phyloP scores from a whole-genome alignment of 495 filamentous ascomycete species.

The Podospora bellae-mahoneyi region DNA sequence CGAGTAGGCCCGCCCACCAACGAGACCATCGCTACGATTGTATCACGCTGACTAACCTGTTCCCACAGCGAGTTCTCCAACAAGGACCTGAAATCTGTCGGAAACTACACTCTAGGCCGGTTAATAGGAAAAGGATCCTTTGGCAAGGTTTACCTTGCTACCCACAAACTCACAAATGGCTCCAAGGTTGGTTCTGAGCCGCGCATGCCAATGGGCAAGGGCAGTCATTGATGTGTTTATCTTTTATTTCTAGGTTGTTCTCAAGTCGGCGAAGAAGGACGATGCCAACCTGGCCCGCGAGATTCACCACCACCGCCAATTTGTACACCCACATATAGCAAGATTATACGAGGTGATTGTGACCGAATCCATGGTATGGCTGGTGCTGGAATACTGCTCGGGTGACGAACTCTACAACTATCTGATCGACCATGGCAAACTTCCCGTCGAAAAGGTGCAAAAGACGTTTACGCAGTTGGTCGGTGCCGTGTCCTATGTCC shows the following conservation, averaged over 20 bases:
- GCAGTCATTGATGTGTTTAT: not conserved
- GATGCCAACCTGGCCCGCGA: conserved; percentile 94
- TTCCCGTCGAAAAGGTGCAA: conserved; percentile 86
- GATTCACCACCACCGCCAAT: conserved; percentile 97
- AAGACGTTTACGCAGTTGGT: conserved; percentile 95
- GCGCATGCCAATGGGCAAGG: not conserved
- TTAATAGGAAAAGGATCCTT: conserved; percentile 97
- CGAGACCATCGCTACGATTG: not conserved
- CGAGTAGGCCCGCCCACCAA: conserved; percentile 58
- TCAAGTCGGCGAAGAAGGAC: conserved; percentile 95
- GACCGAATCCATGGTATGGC: conserved; percentile 90
- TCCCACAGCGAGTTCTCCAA: conserved; percentile 82
- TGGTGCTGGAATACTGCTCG: conserved; percentile 94
- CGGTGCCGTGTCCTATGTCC: conserved; percentile 92
- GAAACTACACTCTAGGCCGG: conserved; percentile 87
- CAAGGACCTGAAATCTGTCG: conserved; percentile 83
- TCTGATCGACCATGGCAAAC: conserved; percentile 76
- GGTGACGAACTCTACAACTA: conserved; percentile 98
- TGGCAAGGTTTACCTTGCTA: conserved; percentile 95
- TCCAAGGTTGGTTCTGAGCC: conserved; percentile 69
- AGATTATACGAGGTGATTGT: conserved; percentile 96
- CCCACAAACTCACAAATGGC: conserved; percentile 96
- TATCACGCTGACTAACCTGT: conserved; percentile 24
- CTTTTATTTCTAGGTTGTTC: conserved; percentile 66
- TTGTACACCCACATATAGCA: conserved; percentile 95